A percentile compares a stretch with the other conserved stretches of the same genome.
Conservation (phyloP, 805 yeast genomes). For the Candida jianshihensis region DNA sequence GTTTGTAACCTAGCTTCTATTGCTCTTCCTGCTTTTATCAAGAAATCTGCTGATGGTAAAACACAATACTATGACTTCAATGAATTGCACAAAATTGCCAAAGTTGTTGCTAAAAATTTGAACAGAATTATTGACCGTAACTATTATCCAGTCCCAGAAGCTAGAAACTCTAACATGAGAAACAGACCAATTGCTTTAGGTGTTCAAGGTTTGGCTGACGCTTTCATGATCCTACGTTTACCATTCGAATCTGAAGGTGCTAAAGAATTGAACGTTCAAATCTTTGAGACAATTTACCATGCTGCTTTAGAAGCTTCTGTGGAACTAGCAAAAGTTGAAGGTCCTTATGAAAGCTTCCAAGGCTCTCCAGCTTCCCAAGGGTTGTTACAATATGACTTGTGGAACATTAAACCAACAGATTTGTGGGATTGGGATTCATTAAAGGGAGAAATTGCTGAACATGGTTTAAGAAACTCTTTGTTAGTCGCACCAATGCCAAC, state of each 20-base stretch:
- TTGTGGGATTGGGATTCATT: slow-evolving; percentile 83
- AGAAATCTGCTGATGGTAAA: slow-evolving; percentile 36
- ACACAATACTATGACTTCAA: slow-evolving; percentile 60
- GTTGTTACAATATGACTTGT: slow-evolving; percentile 74
- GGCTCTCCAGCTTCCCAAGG: slow-evolving; percentile 95
- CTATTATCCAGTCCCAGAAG: slow-evolving; percentile 72
- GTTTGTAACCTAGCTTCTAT: slow-evolving; percentile 93
- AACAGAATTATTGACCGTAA: slow-evolving; percentile 79
- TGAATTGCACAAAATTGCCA: slow-evolving; percentile 66
- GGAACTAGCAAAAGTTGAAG: slow-evolving; percentile 67
- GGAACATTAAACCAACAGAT: slow-evolving; percentile 70
- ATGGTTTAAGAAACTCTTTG: slow-evolving; percentile 84
- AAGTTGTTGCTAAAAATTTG: slow-evolving; percentile 69
- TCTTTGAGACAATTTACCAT: slow-evolving; percentile 93
- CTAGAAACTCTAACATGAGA: slow-evolving; percentile 63
- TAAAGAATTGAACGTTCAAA: slow-evolving; percentile 61
- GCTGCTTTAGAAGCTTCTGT: slow-evolving; percentile 82
- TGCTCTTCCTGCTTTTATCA: slow-evolving; percentile 78
- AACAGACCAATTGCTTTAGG: slow-evolving; percentile 94
- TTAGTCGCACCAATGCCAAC: slow-evolving; percentile 97
- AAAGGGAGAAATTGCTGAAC: slow-evolving; percentile 47
- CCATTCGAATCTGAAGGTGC: slow-evolving; percentile 85
- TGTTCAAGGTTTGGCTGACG: slow-evolving; percentile 91
- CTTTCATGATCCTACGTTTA: slow-evolving; percentile 66
- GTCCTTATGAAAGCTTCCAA: slow-evolving; percentile 60